These are phyloP conservation scores for Xylariales sp. DNA, from an alignment of 2,329 filamentous ascomycete genomes.

Conservation along the genomic window DNA sequence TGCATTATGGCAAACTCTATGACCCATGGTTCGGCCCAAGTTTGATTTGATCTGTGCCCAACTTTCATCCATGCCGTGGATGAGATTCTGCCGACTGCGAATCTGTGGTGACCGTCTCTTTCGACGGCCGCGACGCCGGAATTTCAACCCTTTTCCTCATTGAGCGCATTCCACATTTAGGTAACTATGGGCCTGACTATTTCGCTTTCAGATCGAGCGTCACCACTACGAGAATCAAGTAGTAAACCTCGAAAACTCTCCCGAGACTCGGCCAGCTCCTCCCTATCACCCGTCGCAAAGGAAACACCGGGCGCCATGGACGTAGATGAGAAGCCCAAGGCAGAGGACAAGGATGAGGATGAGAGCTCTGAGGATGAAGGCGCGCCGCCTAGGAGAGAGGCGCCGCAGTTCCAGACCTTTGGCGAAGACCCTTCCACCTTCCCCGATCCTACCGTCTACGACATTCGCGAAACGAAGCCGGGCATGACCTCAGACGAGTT, in stretches of 20 bases:
- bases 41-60: background rate
- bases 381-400: conserved; percentile 56
- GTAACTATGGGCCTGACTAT: conserved; percentile 2
- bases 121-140: too few relatives aligned
- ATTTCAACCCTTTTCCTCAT: too few relatives aligned
- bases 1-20: too few relatives aligned
- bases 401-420: conserved; percentile 80
- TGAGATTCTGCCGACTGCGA: too few relatives aligned
- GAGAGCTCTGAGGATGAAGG: conserved; percentile 56
- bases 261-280: conserved; percentile 54
- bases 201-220: conserved; percentile 44
- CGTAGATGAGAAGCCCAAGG: conserved; percentile 48
- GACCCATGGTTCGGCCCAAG: background rate
- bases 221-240: conserved; percentile 44
- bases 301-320: conserved; percentile 54
- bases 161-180: too few relatives aligned
- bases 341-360: conserved; percentile 31
- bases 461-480: conserved; percentile 71
- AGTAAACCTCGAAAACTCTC: conserved; percentile 46
- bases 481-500: conserved; percentile 82
- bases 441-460: conserved; percentile 86
- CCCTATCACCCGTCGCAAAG: conserved; percentile 51
- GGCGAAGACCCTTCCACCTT: conserved; percentile 90
- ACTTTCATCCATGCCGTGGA: background rate
- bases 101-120: too few relatives aligned